Evolutionary conservation across 495 filamentous ascomycete genomes (phyloP).

Genomic region (Diplogelasinospora grovesii): DNA sequence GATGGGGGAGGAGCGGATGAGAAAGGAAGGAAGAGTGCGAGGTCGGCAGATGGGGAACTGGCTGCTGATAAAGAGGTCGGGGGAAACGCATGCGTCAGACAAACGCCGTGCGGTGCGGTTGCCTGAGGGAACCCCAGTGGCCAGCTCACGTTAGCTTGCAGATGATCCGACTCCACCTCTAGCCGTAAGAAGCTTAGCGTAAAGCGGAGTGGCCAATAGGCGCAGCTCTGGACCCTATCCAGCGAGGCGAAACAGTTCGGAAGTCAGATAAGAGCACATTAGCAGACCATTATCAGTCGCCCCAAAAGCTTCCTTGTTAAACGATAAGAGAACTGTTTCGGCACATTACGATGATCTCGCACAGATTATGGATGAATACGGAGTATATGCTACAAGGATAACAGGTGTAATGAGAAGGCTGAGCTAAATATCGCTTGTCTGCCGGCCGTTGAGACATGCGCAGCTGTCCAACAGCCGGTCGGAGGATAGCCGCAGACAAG

Average conservation of each 20-base stretch:
- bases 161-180: conserved; percentile 11
- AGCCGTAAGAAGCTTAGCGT: conserved; percentile 12
- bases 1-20: conserved; percentile 23
- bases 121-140: conserved; percentile 17
- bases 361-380: no score
- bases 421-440: no score
- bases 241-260: conserved; percentile 17
- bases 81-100: conserved; percentile 23
- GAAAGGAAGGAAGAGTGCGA: conserved; percentile 22
- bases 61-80: conserved; percentile 25
- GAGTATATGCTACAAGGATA: no score
- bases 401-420: no score
- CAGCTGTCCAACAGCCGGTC: no score
- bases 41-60: conserved; percentile 28
- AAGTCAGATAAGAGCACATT: conserved; percentile 13
- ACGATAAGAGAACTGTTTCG: no score
- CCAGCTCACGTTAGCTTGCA: conserved; percentile 7
- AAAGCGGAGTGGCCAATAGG: conserved; percentile 25
- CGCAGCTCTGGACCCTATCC: conserved; percentile 5
- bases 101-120: conserved; percentile 14
- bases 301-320: no score
- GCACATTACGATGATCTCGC: no score
- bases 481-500: no score
- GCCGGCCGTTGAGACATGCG: no score
- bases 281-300: no score